A percentile compares a stretch with the other conserved stretches of the same genome.
Evolutionary conservation across 1,284 basidiomycete genomes (phyloP).

Genomic region (Meira miltonrushii): DNA sequence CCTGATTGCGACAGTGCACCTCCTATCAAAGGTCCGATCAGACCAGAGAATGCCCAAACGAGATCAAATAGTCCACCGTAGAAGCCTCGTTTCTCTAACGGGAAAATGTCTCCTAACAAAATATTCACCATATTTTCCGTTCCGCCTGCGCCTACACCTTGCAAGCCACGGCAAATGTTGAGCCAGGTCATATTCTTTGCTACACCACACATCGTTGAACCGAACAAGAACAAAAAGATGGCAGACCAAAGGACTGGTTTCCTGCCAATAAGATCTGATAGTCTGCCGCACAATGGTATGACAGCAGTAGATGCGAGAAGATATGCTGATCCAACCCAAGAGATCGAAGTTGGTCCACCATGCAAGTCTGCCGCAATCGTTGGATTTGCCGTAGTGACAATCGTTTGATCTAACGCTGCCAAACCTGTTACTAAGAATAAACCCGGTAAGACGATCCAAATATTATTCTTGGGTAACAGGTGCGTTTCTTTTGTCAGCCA

Average conservation of each 20-base stretch:
- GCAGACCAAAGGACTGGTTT: slow-evolving; percentile 69
- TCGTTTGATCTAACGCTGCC: slow-evolving; percentile 51
- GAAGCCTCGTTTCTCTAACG: slow-evolving; percentile 59
- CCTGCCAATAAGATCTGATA: slow-evolving; percentile 54
- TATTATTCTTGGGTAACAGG: slow-evolving; percentile 38
- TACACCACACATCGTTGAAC: slow-evolving; percentile 73
- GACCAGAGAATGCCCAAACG: slow-evolving; percentile 71
- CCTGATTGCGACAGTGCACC: slow-evolving; percentile 52
- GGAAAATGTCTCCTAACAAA: slow-evolving; percentile 72
- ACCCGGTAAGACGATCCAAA: slow-evolving; percentile 36
- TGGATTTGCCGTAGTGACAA: slow-evolving; percentile 52
- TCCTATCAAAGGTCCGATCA: slow-evolving; percentile 65
- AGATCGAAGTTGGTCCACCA: slow-evolving; percentile 30
- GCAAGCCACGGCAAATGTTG: slow-evolving; percentile 68
- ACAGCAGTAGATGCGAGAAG: slow-evolving; percentile 53
- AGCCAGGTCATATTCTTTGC: slow-evolving; percentile 72
- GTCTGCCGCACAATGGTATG: slow-evolving; percentile 48
- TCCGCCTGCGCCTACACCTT: slow-evolving; percentile 76
- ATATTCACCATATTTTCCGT: slow-evolving; percentile 62
- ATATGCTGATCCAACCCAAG: slow-evolving; percentile 55
- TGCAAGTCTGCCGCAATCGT: slow-evolving; percentile 34
- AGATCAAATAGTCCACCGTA: slow-evolving; percentile 59
- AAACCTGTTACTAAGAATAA: slow-evolving; percentile 28
- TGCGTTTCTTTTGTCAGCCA: slow-evolving; percentile 30
- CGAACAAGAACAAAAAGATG: slow-evolving; percentile 69